Percentiles rank a stretch among this genome's conserved stretches.
These are phyloP conservation scores for Lasiodiplodia theobromae DNA, from an alignment of 2,329 filamentous ascomycete species.

Conservation along the genomic window DNA sequence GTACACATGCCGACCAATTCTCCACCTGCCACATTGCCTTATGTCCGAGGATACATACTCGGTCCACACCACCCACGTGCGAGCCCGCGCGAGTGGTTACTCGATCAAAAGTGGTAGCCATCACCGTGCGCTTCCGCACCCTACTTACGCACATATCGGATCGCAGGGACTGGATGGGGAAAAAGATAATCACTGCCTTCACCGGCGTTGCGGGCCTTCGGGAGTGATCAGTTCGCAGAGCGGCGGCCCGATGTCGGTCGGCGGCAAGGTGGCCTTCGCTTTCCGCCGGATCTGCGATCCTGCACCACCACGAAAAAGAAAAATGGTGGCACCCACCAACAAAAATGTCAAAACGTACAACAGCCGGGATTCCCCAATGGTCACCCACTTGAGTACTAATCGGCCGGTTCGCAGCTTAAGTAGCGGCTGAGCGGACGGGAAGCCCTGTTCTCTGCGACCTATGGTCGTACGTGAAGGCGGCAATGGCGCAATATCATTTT, in stretches of 20 bases:
- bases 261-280: background rate
- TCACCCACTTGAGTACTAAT: conserved; percentile 14
- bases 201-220: background rate
- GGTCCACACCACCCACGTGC: too few relatives aligned
- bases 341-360: background rate
- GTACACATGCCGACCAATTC: too few relatives aligned
- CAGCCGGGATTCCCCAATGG: conserved; percentile 9
- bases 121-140: background rate
- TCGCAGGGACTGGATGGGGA: background rate
- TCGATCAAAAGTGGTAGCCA: background rate
- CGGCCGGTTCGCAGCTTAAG: conserved; percentile 4
- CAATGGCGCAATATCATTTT: too few relatives aligned
- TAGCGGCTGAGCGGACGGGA: conserved; percentile 11
- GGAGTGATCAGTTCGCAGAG: background rate
- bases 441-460: background rate
- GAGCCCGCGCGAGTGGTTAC: background rate
- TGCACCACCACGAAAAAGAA: background rate
- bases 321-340: background rate
- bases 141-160: background rate
- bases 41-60: too few relatives aligned
- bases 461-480: background rate
- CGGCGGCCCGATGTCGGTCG: conserved; percentile 7
- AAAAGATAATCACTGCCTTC: background rate
- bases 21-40: too few relatives aligned
- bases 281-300: background rate